These are phyloP conservation scores for Cercospora zeae-maydis DNA, from an alignment of 2,329 filamentous ascomycete species.

Conservation along the genomic window DNA sequence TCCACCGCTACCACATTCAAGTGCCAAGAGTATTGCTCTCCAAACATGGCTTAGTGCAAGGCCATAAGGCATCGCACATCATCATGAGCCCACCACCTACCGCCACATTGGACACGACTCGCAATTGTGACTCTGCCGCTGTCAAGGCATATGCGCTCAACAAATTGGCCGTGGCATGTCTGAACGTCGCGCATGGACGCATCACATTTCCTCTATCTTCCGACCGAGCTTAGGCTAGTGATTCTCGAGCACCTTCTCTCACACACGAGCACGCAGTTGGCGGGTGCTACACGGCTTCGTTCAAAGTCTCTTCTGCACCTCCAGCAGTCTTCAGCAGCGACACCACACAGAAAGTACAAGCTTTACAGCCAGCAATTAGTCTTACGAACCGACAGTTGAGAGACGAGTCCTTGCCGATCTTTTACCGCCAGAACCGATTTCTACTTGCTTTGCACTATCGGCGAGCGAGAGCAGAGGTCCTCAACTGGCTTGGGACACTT, in stretches of 20 bases:
- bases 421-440: constrained; percentile 18
- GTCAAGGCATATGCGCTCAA: not conserved
- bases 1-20: not conserved
- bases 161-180: not conserved
- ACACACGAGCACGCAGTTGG: constrained; percentile 9
- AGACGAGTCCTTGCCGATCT: constrained; percentile 13
- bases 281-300: constrained; percentile 12
- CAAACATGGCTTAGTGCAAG: not conserved
- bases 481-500: constrained; percentile 9
- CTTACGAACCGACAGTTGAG: constrained; percentile 14
- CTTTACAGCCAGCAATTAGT: constrained; percentile 15
- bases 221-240: constrained; percentile 19
- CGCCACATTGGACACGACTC: not conserved
- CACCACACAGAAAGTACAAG: not conserved
- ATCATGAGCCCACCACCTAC: not conserved
- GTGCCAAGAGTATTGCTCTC: not conserved
- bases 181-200: not conserved
- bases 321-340: constrained; percentile 11
- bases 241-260: constrained; percentile 12
- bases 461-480: constrained; percentile 11
- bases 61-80: not conserved
- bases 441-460: constrained; percentile 17
- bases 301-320: not conserved
- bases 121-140: not conserved
- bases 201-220: constrained; percentile 12